A percentile compares a stretch with the other conserved stretches of the same genome.
phyloP scores from a whole-genome alignment of 306 rosid genomes.

The Mimosa pudica region DNA sequence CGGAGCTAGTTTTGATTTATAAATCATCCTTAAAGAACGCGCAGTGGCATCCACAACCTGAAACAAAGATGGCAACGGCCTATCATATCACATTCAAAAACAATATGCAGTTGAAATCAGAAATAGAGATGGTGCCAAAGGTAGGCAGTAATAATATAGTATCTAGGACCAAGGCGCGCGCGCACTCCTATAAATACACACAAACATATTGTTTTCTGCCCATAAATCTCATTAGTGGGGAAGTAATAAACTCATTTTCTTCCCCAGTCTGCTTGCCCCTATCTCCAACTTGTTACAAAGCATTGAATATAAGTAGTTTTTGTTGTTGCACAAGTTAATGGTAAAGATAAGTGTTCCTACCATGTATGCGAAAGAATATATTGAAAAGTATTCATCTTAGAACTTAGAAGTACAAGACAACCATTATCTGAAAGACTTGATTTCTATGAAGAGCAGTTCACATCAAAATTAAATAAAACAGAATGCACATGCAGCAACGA shows the following conservation, averaged over 20 bases:
- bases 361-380: slow-evolving; percentile 20
- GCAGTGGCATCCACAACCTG: slow-evolving; percentile 94
- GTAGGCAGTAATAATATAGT: not conserved
- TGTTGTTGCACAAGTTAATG: not conserved
- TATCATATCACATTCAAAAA: slow-evolving; percentile 17
- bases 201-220: not conserved
- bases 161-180: not conserved
- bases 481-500: not conserved
- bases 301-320: slow-evolving; percentile 17
- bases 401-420: slow-evolving; percentile 2
- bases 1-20: slow-evolving; percentile 90
- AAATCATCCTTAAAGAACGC: slow-evolving; percentile 85
- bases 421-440: slow-evolving; percentile 3
- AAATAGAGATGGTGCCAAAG: not conserved
- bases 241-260: not conserved
- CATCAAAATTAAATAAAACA: not conserved
- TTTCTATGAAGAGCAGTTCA: not conserved
- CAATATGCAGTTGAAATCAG: not conserved
- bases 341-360: not conserved
- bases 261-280: not conserved
- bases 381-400: not conserved
- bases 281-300: slow-evolving; percentile 7
- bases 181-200: not conserved
- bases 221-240: not conserved
- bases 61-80: slow-evolving; percentile 26